Evolutionary conservation across 2,329 filamentous ascomycete species (phyloP).

Genomic region (Kalaharituber pfeilii): DNA sequence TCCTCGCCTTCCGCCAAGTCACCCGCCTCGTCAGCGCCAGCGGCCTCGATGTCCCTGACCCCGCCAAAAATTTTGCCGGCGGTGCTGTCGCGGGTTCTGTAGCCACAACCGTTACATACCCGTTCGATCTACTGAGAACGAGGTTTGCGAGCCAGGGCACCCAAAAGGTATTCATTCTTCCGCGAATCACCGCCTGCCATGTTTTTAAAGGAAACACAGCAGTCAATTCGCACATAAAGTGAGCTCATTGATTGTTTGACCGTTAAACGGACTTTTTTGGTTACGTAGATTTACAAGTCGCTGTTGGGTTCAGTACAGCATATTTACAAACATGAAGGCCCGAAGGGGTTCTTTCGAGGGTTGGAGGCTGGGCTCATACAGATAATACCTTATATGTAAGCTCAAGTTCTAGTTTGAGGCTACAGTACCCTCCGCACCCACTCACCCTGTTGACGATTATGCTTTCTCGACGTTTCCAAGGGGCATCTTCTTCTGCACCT

Average conservation of each 20-base stretch:
- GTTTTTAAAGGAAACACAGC: background rate
- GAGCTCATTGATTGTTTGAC: background rate
- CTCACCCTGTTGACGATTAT: background rate
- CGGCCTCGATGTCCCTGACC: slow-evolving; percentile 37
- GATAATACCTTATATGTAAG: slow-evolving; percentile 93
- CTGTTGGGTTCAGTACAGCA: slow-evolving; percentile 50
- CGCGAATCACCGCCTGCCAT: background rate
- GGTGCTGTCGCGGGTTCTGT: slow-evolving; percentile 68
- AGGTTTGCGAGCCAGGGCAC: slow-evolving; percentile 89
- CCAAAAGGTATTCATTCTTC: slow-evolving; percentile 27
- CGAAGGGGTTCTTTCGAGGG: slow-evolving; percentile 71
- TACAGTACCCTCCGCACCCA: background rate
- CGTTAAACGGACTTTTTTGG: background rate
- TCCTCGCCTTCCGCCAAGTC: slow-evolving; percentile 65
- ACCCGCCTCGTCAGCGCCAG: slow-evolving; percentile 33
- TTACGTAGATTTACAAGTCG: slow-evolving; percentile 52
- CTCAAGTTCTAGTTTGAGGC: too few species aligned
- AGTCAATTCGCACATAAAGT: too few species aligned
- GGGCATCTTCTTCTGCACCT: slow-evolving; percentile 83
- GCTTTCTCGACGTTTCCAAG: too few species aligned
- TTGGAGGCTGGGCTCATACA: slow-evolving; percentile 64
- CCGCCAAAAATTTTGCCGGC: slow-evolving; percentile 63
- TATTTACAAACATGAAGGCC: slow-evolving; percentile 60
- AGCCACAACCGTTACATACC: slow-evolving; percentile 74
- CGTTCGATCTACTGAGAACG: slow-evolving; percentile 79